Evolutionary conservation across 139 green algal genomes (phyloP), one percentile per base, ranked within the genome.

Genomic region (Chlorella sp.): DNA sequence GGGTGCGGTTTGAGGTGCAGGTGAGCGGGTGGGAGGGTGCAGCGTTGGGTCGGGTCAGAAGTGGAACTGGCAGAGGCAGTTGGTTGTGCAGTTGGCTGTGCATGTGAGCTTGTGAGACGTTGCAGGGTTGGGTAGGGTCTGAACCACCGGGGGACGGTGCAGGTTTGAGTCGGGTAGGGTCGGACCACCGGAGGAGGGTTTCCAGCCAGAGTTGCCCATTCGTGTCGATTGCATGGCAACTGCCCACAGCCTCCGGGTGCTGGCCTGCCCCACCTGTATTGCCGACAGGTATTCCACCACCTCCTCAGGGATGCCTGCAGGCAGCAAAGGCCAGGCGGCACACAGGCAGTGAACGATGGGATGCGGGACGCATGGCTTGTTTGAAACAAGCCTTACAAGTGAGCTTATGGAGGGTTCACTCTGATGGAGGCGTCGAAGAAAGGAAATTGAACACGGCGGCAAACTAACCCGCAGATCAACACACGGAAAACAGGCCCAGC

Each of bases 211-310:
- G 66, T 73, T 24, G 9, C 66, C 22, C 66, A n/a, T 73, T 5
- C 14, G 66, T 14, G 30, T 7, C 28, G 30, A 3, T 4, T 76
- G 80, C 48, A 36, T 42, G 30, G 30, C 11, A 21, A 24, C 2
- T 21, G 22, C 16, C 32, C 9, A 14, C 30, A 86, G 53, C 1
- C 9, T 4, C 16, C 1, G 16, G 30, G 24, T 39, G 26, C 19
- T 16, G 1, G 3, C 15, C 14, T 2, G 68, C 3, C 86, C 36
- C 76, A 75, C 86, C 86, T 89, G 86, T 11, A 91, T 83, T 30
- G 80, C 88, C 11, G 88, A 34, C 80, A 91, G 66, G 68, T 88
- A 91, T 3, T 60, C 88, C 21, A 60, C 34, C n/a, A 91, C 77
- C 16, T 80, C 48, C 64, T 76, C 26, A 7, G 88, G 88, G 0